Base-by-base conservation (phyloP, 192 early-diverging fungal species). In the Endogone sp. region DNA sequence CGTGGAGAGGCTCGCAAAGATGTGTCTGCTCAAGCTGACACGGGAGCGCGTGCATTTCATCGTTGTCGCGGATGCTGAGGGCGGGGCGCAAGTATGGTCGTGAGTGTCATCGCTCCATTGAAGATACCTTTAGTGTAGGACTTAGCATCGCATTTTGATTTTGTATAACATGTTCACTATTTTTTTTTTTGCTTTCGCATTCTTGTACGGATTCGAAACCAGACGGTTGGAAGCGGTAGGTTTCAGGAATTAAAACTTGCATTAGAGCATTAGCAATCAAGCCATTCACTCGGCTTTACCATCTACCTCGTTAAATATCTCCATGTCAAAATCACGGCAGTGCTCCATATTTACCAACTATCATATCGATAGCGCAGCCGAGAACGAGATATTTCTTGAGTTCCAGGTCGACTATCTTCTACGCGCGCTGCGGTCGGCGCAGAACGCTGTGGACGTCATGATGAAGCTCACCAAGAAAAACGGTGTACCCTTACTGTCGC, bases 361-460 rank as follows among this genome's bases (percentile, higher is more conserved):
- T 78, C 77, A 74, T 22, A 78, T 93, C 28, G 86, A 89, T 29
- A 90, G 87, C 62, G 64, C 78, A 2, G 75, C 81, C 62, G 71
- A 87, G 56, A 86, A 92, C 64, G 88, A 91, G 67, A 93, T 95
- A 60, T 89, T 87, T 68, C 59, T 93, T 0, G 86, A 92, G 69
- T 65, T 94, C 60, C 73, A 72, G 61, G 81, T 85, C 44, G 90
- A 93, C 57, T 85, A 88, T 58, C 58, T 93, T 8, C 70, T 85
- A 23, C 75, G 89, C 9, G 90, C 89, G 4, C 75, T 92, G 44
- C 84, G 80, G 65, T 86, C 88, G 4, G 75, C 80, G 16, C 86
- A 82, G 60, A 77, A 84, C 28, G 83, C 86, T 0, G 55, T 79
- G n/a, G 65, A 70, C 0, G 84, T 87, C 26, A 78, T 72, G 3